These are phyloP conservation scores for Elaeis oleifera DNA, from an alignment of 202 grass and related monocot genomes.

Conservation along the genomic window DNA sequence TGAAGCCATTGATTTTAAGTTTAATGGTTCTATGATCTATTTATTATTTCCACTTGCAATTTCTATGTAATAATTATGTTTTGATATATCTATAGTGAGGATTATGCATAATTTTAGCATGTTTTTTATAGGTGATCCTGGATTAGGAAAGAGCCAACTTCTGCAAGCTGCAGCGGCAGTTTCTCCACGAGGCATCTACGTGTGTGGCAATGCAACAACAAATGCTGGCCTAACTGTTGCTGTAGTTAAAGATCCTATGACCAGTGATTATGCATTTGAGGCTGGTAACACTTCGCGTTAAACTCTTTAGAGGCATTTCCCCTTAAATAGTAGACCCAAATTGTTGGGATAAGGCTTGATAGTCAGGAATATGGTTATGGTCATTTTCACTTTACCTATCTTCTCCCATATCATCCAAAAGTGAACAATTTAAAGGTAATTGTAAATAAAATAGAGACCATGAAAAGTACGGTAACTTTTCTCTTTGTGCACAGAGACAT, in stretches of 20 bases:
- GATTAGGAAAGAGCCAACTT: conserved; percentile 92
- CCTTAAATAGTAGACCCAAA: too few species aligned
- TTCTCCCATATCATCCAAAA: too few species aligned
- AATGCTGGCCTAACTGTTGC: conserved; percentile 96
- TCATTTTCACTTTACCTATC: too few species aligned
- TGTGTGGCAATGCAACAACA: conserved; percentile 86
- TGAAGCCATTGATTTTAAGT: too few species aligned
- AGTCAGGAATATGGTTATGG: too few species aligned
- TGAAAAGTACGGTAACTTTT: too few species aligned
- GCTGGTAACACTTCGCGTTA: conserved; percentile 42
- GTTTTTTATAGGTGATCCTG: conserved; percentile 55
- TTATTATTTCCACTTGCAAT: neutral
- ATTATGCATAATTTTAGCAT: conserved; percentile 1
- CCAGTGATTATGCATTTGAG: conserved; percentile 93
- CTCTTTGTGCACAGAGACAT: too few species aligned
- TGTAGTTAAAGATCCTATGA: conserved; percentile 96
- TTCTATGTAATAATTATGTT: neutral
- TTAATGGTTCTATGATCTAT: neutral
- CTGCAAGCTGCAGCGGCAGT: conserved; percentile 71
- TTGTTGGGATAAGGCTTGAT: too few species aligned
- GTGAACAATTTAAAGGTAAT: too few species aligned
- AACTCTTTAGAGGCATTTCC: too few species aligned
- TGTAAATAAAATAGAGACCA: too few species aligned
- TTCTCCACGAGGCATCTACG: conserved; percentile 89
- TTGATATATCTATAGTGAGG: too few species aligned